Evolutionary conservation across 805 yeast genomes (phyloP), one percentile per base, ranked within the genome.

Genomic region (Spathaspora gorwiae): DNA sequence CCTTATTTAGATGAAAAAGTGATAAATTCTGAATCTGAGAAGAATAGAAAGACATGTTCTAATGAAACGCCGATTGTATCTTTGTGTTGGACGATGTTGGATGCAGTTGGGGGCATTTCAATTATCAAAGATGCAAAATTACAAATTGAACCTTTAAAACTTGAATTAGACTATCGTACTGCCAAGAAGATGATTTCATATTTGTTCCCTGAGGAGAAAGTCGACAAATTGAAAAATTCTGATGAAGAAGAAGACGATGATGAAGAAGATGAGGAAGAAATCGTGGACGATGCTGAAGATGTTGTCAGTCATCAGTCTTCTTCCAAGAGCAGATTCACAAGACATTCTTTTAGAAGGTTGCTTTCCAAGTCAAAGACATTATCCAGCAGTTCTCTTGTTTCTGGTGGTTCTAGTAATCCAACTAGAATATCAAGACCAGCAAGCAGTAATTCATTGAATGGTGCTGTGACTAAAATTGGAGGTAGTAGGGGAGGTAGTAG

Each of bases 21-120:
- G 6, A 44, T 44, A 7, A 46, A 48, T 6, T 40, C 35, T n/a
- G 47, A 39, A n/a, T 48, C 39, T 8, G 38, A 43, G 6, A 35
- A 37, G 32, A 34, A 36, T 13, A 26, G 35, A 8, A 42, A 42
- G 19, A 39, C 32, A 35, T 31, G 51, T 32, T 24, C 44, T 29
- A 40, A 45, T 26, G 40, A 48, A 9, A 36, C 10, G n/a, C 67
- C 72, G 1, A 53, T 70, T 34, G 49, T 70, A 3, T 37, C 40
- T 7, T 51, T 66, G 54, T 42, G 65, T 9, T 90, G 98, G 98
- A 76, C 80, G n/a, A 79, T 86, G 82, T 78, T 84, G 43, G 80
- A 78, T 44, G 89, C 95, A 0, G 84, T 92, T 45, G 98, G 97
- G 30, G 98, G 98, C 9, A 89, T 90, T 42, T 78, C 86, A n/a